Conservation (phyloP, 331 rosid genomes). For the Ulmus americana region DNA sequence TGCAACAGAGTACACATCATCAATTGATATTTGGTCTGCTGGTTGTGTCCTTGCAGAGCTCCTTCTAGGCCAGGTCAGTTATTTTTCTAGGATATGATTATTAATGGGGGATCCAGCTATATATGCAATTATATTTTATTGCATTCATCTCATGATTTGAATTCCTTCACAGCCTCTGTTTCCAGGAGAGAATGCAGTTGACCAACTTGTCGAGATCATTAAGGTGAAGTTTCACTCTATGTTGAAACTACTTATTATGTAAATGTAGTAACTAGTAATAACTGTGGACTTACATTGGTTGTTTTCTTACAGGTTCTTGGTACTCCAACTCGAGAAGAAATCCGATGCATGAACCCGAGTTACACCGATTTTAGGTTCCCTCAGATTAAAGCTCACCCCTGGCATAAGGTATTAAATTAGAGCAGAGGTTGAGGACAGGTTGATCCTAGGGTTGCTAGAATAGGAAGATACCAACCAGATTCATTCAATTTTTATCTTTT, state of each 20-base stretch:
- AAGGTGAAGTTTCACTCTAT: slow-evolving; percentile 51
- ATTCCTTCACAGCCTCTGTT: slow-evolving; percentile 69
- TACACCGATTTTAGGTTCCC: slow-evolving; percentile 95
- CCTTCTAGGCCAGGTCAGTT: slow-evolving; percentile 83
- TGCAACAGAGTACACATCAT: slow-evolving; percentile 89
- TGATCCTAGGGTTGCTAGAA: neutral
- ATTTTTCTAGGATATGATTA: slow-evolving; percentile 16
- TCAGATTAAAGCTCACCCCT: slow-evolving; percentile 92
- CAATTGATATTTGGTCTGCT: slow-evolving; percentile 94
- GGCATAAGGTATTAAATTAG: slow-evolving; percentile 75
- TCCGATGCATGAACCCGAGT: slow-evolving; percentile 91
- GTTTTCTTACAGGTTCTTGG: slow-evolving; percentile 73
- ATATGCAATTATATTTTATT: slow-evolving; percentile 15
- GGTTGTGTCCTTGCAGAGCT: slow-evolving; percentile 99
- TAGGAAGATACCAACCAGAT: slow-evolving; percentile 1
- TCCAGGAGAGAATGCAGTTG: slow-evolving; percentile 93
- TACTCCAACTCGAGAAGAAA: slow-evolving; percentile 97
- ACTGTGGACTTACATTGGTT: slow-evolving; percentile 17
- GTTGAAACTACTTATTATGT: slow-evolving; percentile 15
- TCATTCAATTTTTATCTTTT: neutral
- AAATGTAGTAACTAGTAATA: neutral
- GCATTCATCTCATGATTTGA: slow-evolving; percentile 29
- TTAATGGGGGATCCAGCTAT: neutral
- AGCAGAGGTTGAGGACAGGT: neutral
- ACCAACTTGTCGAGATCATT: slow-evolving; percentile 95